phyloP scores from a whole-genome alignment of 176 grass and related monocot species.

The Ampelocalamus luodianensis region DNA sequence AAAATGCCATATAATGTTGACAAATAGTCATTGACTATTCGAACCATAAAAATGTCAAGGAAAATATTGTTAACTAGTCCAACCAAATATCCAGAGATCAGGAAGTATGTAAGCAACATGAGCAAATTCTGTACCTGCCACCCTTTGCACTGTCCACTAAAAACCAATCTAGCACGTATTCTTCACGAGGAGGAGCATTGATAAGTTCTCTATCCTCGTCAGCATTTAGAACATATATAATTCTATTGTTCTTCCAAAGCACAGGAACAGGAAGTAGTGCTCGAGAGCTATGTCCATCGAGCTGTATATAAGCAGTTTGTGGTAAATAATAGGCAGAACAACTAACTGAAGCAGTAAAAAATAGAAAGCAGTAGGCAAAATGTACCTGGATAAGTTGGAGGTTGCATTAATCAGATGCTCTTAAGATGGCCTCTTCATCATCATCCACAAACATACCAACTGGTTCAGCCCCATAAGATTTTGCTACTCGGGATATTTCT shows the following conservation, averaged over 20 bases:
- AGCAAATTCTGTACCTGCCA: constrained; percentile 63
- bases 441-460: constrained; percentile 91
- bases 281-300: constrained; percentile 78
- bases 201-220: constrained; percentile 67
- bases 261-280: constrained; percentile 51
- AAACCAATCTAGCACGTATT: constrained; percentile 70
- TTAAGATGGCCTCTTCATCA: constrained; percentile 65
- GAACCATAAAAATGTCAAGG: not conserved
- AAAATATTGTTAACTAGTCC: not conserved
- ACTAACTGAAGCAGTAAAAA: not conserved
- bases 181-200: constrained; percentile 58
- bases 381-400: constrained; percentile 74
- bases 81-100: constrained; percentile 9
- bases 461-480: constrained; percentile 64
- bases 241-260: constrained; percentile 52
- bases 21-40: not conserved
- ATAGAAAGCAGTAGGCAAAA: not conserved
- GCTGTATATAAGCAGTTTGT: constrained; percentile 48
- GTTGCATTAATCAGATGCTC: constrained; percentile 53
- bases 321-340: not conserved
- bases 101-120: not conserved
- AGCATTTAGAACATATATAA: constrained; percentile 86
- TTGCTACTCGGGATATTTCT: constrained; percentile 69
- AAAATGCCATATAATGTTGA: not conserved
- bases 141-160: constrained; percentile 81